phyloP scores from a whole-genome alignment of 2,329 filamentous ascomycete genomes.

The Penicillium sp. region DNA sequence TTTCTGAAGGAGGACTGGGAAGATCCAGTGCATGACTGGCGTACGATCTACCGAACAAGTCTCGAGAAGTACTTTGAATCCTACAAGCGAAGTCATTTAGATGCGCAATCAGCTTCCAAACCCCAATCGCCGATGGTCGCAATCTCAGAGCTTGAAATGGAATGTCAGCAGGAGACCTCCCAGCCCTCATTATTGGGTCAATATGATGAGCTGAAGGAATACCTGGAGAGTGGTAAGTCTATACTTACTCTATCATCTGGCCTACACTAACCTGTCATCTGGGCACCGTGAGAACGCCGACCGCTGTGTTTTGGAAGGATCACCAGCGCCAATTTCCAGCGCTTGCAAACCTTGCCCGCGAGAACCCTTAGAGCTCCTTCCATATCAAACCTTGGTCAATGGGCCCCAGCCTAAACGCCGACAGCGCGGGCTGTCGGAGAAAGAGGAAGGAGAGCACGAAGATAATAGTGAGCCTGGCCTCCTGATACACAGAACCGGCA shows the following conservation, averaged over 20 bases:
- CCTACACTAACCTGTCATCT: neutral
- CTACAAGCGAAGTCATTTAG: neutral
- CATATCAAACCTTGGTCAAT: neutral
- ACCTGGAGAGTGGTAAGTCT: neutral
- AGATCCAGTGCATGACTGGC: constrained; percentile 1
- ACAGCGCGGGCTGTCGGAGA: neutral
- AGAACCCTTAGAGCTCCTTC: neutral
- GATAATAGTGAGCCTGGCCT: neutral
- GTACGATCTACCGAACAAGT: neutral
- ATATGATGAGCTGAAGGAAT: constrained; percentile 1
- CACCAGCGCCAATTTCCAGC: neutral
- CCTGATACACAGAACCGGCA: neutral
- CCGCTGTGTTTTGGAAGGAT: neutral
- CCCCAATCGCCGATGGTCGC: neutral
- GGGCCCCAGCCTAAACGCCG: neutral
- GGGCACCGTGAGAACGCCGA: neutral
- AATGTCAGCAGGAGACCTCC: neutral
- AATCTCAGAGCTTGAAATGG: neutral
- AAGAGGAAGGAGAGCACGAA: neutral
- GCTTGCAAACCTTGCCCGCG: neutral
- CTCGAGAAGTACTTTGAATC: neutral
- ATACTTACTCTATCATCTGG: neutral
- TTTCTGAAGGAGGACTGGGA: constrained; percentile 10
- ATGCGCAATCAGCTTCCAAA: neutral
- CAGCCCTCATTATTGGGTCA: neutral